Percentiles rank a stretch among this genome's conserved stretches.
Conservation (phyloP, 1,139 yeast genomes). For the Hanseniaspora gamundiae region DNA sequence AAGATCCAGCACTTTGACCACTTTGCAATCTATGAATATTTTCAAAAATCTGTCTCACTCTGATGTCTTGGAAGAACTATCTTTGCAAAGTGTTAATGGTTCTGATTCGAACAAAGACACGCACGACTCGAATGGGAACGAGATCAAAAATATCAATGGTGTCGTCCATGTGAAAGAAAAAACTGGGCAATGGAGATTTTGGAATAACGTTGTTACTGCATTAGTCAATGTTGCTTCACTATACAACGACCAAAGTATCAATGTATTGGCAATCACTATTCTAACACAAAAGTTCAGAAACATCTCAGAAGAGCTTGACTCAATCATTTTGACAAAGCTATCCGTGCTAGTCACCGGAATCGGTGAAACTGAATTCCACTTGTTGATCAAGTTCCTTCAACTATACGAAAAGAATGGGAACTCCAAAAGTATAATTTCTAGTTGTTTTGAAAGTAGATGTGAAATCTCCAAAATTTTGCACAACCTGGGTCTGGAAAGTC, state of each 20-base stretch:
- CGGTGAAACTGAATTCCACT: slow-evolving; percentile 40
- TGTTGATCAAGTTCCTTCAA: slow-evolving; percentile 38
- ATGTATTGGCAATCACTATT: slow-evolving; percentile 73
- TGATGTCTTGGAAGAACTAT: background rate
- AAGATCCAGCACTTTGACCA: slow-evolving; percentile 14
- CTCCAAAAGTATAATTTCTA: slow-evolving; percentile 27
- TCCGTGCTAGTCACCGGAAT: slow-evolving; percentile 40
- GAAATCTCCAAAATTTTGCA: background rate
- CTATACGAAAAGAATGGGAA: slow-evolving; percentile 25
- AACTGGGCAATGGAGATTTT: slow-evolving; percentile 17
- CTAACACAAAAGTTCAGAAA: slow-evolving; percentile 66
- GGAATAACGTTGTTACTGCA: slow-evolving; percentile 58
- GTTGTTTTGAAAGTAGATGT: background rate
- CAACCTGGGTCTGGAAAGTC: slow-evolving; percentile 29
- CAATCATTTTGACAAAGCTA: slow-evolving; percentile 37
- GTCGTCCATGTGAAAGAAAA: slow-evolving; percentile 6
- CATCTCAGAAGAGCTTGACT: slow-evolving; percentile 29
- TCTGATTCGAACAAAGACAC: background rate
- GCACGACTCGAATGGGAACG: background rate
- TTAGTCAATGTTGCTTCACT: slow-evolving; percentile 58
- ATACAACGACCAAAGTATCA: slow-evolving; percentile 63
- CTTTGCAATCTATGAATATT: slow-evolving; percentile 14
- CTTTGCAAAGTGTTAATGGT: background rate
- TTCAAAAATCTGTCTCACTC: slow-evolving; percentile 9
- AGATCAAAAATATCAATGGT: background rate